Evolutionary conservation across 768 basidiomycete species (phyloP).

Genomic region (Naganishia randhawae): DNA sequence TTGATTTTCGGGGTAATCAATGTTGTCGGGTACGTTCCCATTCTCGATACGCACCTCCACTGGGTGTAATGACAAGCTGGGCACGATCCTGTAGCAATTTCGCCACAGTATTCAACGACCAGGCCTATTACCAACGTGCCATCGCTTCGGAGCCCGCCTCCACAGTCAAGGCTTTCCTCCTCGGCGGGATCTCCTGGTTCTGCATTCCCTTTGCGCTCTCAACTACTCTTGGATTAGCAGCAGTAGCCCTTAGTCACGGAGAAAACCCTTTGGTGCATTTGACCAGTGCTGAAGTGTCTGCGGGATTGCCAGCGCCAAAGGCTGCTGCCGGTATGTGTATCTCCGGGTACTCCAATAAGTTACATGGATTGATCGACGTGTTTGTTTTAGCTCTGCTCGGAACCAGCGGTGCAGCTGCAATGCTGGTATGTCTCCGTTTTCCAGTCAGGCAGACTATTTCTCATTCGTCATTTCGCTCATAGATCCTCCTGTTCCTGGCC

Average conservation of each 20-base stretch:
- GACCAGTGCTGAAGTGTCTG: conserved; percentile 66
- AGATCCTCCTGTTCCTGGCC: conserved; percentile 70
- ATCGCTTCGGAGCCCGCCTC: conserved; percentile 78
- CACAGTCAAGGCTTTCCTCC: conserved; percentile 85
- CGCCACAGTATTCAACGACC: conserved; percentile 55
- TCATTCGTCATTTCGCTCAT: background rate
- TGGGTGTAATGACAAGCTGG: background rate
- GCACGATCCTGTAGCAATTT: conserved; percentile 1
- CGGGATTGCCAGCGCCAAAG: conserved; percentile 68
- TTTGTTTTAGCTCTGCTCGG: conserved; percentile 64
- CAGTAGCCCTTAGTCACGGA: conserved; percentile 67
- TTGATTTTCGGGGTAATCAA: conserved; percentile 83
- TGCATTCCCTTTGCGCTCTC: conserved; percentile 79
- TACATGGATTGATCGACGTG: background rate
- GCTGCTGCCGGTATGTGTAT: conserved; percentile 26
- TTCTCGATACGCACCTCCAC: background rate
- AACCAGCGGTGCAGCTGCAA: conserved; percentile 69
- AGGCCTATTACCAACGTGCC: conserved; percentile 69
- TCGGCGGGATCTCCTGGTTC: conserved; percentile 89
- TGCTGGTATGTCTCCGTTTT: conserved; percentile 57
- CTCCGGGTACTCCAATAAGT: background rate
- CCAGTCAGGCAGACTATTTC: background rate
- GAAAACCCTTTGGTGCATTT: conserved; percentile 55
- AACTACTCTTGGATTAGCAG: conserved; percentile 80
- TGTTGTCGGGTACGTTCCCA: conserved; percentile 62